phyloP scores from a whole-genome alignment of 352 stramenopile species.

The Pythium sp. region DNA sequence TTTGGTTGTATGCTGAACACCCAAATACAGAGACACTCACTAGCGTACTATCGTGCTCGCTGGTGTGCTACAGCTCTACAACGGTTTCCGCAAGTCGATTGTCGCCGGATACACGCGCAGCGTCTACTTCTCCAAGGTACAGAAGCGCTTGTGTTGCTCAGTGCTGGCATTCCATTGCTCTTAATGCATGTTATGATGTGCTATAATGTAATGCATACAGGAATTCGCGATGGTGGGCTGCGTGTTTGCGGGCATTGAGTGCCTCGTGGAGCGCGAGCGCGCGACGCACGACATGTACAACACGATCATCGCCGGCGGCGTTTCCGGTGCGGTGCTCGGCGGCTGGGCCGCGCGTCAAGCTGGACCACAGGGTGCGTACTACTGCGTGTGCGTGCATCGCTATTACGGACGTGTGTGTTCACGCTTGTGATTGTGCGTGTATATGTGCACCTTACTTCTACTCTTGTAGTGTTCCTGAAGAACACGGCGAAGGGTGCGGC shows the following conservation, averaged over 20 bases:
- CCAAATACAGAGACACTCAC: not conserved
- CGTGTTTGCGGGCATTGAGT: slow-evolving; percentile 82
- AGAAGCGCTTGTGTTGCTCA: not conserved
- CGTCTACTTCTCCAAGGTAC: slow-evolving; percentile 87
- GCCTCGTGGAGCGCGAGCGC: slow-evolving; percentile 80
- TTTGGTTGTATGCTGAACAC: not conserved
- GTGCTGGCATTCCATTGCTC: too few species aligned
- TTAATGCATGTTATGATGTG: too few species aligned
- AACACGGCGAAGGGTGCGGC: slow-evolving; percentile 77
- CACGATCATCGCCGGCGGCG: slow-evolving; percentile 65
- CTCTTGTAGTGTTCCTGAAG: slow-evolving; percentile 47
- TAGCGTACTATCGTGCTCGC: not conserved
- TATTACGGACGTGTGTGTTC: not conserved
- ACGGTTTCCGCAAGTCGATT: slow-evolving; percentile 84
- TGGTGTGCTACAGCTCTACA: slow-evolving; percentile 52
- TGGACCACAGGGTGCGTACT: slow-evolving; percentile 50
- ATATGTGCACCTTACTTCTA: not conserved
- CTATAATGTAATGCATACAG: slow-evolving; percentile 22
- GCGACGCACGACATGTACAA: slow-evolving; percentile 77
- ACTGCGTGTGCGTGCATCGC: not conserved
- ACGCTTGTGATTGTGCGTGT: slow-evolving; percentile 1
- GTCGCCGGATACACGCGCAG: slow-evolving; percentile 73
- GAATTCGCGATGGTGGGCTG: slow-evolving; percentile 81
- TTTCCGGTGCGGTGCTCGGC: slow-evolving; percentile 62
- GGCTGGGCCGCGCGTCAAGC: slow-evolving; percentile 66